Evolutionary conservation across 371 early-diverging fungal species (phyloP).

Genomic region (Mortierella sp.): DNA sequence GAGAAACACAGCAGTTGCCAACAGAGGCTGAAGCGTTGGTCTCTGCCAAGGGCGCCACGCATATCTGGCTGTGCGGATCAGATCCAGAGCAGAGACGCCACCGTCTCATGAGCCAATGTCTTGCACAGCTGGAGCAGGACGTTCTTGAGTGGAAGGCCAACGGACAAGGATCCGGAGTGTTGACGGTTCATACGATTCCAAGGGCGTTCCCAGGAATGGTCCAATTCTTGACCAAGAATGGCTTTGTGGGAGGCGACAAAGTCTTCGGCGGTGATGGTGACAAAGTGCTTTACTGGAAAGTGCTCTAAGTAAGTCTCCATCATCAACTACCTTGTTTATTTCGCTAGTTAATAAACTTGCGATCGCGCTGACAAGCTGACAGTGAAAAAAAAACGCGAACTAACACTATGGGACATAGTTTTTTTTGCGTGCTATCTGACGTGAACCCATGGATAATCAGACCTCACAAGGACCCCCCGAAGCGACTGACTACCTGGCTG

Average conservation of each 20-base stretch:
- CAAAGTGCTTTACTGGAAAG: slow-evolving; percentile 48
- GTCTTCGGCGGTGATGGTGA: slow-evolving; percentile 28
- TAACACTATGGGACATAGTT: neutral
- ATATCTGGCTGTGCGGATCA: slow-evolving; percentile 54
- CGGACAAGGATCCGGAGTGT: slow-evolving; percentile 43
- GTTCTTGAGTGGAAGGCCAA: slow-evolving; percentile 37
- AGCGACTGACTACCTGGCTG: neutral
- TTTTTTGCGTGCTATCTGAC: neutral
- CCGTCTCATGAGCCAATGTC: slow-evolving; percentile 28
- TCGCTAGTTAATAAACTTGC: neutral
- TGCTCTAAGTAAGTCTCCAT: slow-evolving; percentile 4
- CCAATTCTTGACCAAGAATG: slow-evolving; percentile 34
- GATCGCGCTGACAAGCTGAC: neutral
- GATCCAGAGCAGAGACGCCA: slow-evolving; percentile 40
- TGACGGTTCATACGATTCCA: slow-evolving; percentile 47
- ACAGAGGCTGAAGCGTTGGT: slow-evolving; percentile 17
- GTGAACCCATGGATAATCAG: neutral
- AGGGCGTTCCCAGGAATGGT: slow-evolving; percentile 48
- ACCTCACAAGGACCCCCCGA: neutral
- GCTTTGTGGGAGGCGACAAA: slow-evolving; percentile 36
- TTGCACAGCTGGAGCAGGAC: slow-evolving; percentile 34
- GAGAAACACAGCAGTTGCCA: neutral
- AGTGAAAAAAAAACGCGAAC: neutral
- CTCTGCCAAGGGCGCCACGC: slow-evolving; percentile 25
- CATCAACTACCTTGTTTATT: neutral